phyloP scores from a whole-genome alignment of 257 asterid genomes.

The Agastache rugosa region DNA sequence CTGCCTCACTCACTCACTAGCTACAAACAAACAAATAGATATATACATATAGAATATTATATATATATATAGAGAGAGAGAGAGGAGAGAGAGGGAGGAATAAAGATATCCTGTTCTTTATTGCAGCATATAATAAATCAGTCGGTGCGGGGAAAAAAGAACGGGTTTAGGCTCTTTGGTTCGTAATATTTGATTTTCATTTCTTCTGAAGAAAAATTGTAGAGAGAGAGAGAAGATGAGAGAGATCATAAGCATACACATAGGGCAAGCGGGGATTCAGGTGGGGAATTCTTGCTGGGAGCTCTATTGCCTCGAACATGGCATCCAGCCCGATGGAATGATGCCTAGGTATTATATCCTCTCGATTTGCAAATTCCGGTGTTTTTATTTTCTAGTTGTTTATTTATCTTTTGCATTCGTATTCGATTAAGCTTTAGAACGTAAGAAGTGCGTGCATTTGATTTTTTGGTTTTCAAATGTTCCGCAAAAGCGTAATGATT shows the following conservation, averaged over 20 bases:
- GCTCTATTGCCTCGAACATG: slow-evolving; percentile 57
- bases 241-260: slow-evolving; percentile 52
- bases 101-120: not conserved
- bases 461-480: not conserved
- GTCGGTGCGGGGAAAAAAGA: slow-evolving; percentile 5
- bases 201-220: not conserved
- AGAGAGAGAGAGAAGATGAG: slow-evolving; percentile 36
- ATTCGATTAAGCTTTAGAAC: not conserved
- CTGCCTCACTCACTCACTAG: not conserved
- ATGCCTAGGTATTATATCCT: slow-evolving; percentile 47
- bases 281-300: slow-evolving; percentile 59
- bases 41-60: not conserved
- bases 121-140: not conserved
- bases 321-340: slow-evolving; percentile 54
- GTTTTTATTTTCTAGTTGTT: not conserved
- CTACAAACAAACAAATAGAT: not conserved
- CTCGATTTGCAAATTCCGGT: not conserved
- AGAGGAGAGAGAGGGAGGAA: not conserved
- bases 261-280: slow-evolving; percentile 56
- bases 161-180: slow-evolving; percentile 4
- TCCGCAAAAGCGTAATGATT: not conserved
- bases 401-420: not conserved
- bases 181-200: not conserved
- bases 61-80: not conserved
- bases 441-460: slow-evolving; percentile 9